Percentiles rank a stretch among this genome's conserved stretches.
Conservation (phyloP, 2,329 filamentous ascomycete genomes). For the Aureobasidium sp. region DNA sequence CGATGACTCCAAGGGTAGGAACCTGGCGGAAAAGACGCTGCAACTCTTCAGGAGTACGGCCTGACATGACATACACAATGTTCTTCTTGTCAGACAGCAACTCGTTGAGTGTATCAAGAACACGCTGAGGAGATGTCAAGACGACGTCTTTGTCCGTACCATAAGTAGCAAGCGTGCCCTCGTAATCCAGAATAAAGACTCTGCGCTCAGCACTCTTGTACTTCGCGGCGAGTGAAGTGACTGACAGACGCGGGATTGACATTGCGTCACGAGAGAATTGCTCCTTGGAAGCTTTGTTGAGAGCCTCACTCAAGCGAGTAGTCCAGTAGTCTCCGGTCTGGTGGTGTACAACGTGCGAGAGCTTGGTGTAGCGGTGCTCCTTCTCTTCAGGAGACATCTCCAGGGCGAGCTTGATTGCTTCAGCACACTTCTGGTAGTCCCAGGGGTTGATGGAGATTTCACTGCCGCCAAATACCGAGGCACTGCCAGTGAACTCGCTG, state of each 20-base stretch:
- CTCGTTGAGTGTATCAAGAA: slow-evolving; percentile 75
- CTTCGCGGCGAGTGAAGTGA: slow-evolving; percentile 55
- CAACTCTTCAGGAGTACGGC: slow-evolving; percentile 77
- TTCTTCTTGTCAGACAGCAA: slow-evolving; percentile 74
- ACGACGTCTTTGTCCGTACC: slow-evolving; percentile 79
- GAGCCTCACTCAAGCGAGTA: slow-evolving; percentile 61
- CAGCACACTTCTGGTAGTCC: slow-evolving; percentile 83
- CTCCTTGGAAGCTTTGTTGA: slow-evolving; percentile 72
- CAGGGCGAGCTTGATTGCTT: slow-evolving; percentile 75
- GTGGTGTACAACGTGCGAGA: slow-evolving; percentile 66
- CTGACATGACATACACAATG: slow-evolving; percentile 89
- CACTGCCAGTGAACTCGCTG: slow-evolving; percentile 90
- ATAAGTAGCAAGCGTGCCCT: slow-evolving; percentile 85
- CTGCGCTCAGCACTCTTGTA: slow-evolving; percentile 63
- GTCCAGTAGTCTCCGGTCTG: slow-evolving; percentile 87
- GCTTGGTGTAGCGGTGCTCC: slow-evolving; percentile 62
- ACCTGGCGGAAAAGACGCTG: slow-evolving; percentile 79
- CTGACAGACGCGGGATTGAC: slow-evolving; percentile 75
- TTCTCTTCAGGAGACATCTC: slow-evolving; percentile 75
- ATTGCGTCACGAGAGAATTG: slow-evolving; percentile 79
- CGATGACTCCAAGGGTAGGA: slow-evolving; percentile 78
- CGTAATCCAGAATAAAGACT: slow-evolving; percentile 87
- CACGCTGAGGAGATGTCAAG: slow-evolving; percentile 76
- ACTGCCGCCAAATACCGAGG: slow-evolving; percentile 72
- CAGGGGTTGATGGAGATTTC: slow-evolving; percentile 88